Conservation (phyloP, 441 rosid species). For the Melastoma candidum region DNA sequence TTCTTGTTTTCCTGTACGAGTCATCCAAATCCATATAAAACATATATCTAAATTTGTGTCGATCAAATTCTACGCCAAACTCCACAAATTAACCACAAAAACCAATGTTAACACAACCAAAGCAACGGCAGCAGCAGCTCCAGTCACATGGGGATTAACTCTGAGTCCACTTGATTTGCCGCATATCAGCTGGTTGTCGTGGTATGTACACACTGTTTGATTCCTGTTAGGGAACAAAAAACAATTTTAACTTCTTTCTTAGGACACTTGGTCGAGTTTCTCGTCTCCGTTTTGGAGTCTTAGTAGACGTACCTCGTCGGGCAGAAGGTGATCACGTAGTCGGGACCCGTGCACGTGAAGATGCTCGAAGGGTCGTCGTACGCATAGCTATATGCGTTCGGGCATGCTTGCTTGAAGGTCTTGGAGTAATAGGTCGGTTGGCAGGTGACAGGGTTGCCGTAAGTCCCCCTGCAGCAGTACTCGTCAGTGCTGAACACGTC, state of each 20-base stretch:
- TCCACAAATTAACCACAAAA: too few relatives aligned
- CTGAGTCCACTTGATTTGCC: slow-evolving; percentile 33
- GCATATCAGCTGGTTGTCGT: slow-evolving; percentile 50
- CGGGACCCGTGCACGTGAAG: slow-evolving; percentile 63
- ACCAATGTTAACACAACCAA: too few relatives aligned
- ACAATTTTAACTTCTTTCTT: neutral
- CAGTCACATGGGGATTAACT: neutral
- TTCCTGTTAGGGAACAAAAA: slow-evolving; percentile 30
- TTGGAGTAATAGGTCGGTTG: slow-evolving; percentile 75
- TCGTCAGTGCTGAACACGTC: slow-evolving; percentile 86
- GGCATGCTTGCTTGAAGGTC: slow-evolving; percentile 78
- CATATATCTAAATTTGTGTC: too few relatives aligned
- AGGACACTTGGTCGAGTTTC: too few relatives aligned
- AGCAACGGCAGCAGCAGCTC: too few relatives aligned
- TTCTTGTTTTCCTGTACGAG: too few relatives aligned
- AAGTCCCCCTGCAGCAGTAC: slow-evolving; percentile 73
- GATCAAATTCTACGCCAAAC: too few relatives aligned
- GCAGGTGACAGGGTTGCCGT: slow-evolving; percentile 53
- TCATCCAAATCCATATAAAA: too few relatives aligned
- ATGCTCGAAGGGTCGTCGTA: slow-evolving; percentile 90
- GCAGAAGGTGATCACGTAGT: slow-evolving; percentile 70
- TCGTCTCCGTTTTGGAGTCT: neutral
- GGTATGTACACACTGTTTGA: slow-evolving; percentile 63
- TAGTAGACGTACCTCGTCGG: slow-evolving; percentile 34
- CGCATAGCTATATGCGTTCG: slow-evolving; percentile 85